These are phyloP conservation scores for Trypanosomatidae sp. DNA, from an alignment of 208 protist genomes.

Conservation along the genomic window DNA sequence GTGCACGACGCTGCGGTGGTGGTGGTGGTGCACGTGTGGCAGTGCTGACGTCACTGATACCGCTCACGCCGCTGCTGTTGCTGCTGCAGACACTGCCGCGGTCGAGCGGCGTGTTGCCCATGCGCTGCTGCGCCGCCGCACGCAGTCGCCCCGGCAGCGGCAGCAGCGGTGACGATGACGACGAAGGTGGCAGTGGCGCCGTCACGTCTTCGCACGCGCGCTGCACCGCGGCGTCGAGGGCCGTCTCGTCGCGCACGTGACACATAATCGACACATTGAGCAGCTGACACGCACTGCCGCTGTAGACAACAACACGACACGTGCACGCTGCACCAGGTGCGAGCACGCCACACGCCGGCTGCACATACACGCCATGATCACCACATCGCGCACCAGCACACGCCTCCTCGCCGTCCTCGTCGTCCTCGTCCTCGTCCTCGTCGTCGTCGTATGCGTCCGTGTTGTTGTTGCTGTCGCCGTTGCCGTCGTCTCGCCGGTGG, in stretches of 20 bases:
- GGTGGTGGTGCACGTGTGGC: too few relatives aligned
- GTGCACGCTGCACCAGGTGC: conserved; percentile 23
- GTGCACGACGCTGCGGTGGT: too few relatives aligned
- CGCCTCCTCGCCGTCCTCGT: too few relatives aligned
- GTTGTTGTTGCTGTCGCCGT: too few relatives aligned
- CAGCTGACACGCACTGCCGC: conserved; percentile 66
- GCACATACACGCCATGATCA: conserved; percentile 5
- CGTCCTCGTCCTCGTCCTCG: too few relatives aligned
- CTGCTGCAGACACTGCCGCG: too few relatives aligned
- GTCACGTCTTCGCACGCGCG: neutral
- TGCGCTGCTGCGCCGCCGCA: neutral
- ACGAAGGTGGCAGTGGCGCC: neutral
- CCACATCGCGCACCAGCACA: neutral
- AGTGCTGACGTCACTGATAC: too few relatives aligned
- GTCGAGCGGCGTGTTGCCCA: too few relatives aligned
- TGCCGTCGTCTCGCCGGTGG: too few relatives aligned
- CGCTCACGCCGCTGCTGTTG: too few relatives aligned
- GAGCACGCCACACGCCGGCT: conserved; percentile 32
- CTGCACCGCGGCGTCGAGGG: neutral
- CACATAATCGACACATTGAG: conserved; percentile 53
- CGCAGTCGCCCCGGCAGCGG: neutral
- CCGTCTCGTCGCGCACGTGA: conserved; percentile 24
- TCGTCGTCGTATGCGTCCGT: too few relatives aligned
- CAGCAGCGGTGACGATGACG: neutral
- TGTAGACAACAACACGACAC: conserved; percentile 50